These are phyloP conservation scores for Casuarina equisetifolia DNA, from an alignment of 306 rosid species.

Conservation along the genomic window DNA sequence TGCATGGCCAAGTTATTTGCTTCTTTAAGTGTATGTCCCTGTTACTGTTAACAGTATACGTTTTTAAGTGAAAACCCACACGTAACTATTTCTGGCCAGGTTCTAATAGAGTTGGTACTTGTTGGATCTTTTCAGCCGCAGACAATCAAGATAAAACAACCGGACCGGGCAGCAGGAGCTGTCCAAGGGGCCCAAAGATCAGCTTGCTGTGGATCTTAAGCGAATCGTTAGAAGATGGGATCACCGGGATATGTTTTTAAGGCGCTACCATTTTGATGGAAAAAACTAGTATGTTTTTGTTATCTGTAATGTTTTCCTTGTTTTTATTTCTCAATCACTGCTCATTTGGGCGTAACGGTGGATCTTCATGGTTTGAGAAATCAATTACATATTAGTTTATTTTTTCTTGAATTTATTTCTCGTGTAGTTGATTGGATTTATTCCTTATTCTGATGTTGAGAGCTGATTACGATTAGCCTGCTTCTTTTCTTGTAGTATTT, in stretches of 20 bases:
- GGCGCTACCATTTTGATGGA: conserved; percentile 36
- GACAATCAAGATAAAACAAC: conserved; percentile 81
- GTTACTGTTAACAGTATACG: not conserved
- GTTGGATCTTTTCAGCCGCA: conserved; percentile 68
- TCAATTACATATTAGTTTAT: conserved; percentile 46
- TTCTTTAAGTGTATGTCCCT: not conserved
- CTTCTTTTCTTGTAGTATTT: not conserved
- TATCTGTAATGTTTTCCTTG: conserved; percentile 42
- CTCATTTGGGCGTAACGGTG: conserved; percentile 66
- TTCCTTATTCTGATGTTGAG: not conserved
- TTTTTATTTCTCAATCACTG: conserved; percentile 41
- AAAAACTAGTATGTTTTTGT: conserved; percentile 51
- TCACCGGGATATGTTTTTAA: conserved; percentile 34
- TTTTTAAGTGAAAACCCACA: not conserved
- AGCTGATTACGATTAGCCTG: not conserved
- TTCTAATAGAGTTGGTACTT: conserved; percentile 12
- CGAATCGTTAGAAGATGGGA: conserved; percentile 17
- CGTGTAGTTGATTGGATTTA: not conserved
- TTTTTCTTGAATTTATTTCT: conserved; percentile 26
- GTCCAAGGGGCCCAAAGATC: conserved; percentile 70
- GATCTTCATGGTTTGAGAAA: conserved; percentile 44
- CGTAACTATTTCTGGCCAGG: too few relatives aligned
- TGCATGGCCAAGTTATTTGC: not conserved
- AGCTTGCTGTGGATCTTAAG: conserved; percentile 86
- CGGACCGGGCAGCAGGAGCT: conserved; percentile 74